Evolutionary conservation across 1,284 basidiomycete species (phyloP), one percentile per base, ranked within the genome.

Genomic region (Fomes fomentarius): DNA sequence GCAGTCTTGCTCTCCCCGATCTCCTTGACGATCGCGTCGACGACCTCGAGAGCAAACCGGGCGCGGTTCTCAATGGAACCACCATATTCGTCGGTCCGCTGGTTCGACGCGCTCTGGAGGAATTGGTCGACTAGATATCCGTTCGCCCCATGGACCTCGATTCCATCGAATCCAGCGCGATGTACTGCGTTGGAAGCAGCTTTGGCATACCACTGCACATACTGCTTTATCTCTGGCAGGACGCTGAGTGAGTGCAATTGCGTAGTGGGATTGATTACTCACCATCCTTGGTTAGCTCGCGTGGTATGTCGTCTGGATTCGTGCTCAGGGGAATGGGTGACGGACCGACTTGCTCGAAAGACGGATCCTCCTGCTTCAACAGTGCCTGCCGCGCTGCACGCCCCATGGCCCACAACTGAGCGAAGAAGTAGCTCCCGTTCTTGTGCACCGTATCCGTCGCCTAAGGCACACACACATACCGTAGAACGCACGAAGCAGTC

Each of bases 11-110:
- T 65, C 21, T 65, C 34, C 1, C 77, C 78, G 17, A 80, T 60
- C 0, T 68, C 70, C 8, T 72, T 64, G 6, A 65, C 70, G 0
- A 77, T 57, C 2, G 76, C 76, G 25, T 79, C 74, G 2, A 81
- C 66, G n/a, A 83, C 72, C 60, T 73, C 71, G 60, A 81, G 69
- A 2, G 71, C 58, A 50, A 85, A 84, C 14, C 76, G 68, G 3
- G 69, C 59, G 25, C 83, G 71, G 62, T 82, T 82, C 65, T 80
- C 78, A 19, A 80, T 51, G 6, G 71, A 71, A 4, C 83, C 83
- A n/a, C 83, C 83, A 63, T 82, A 87, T 35, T 74, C 69, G 66
- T 85, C 84, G 11, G 76, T 79, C 28, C 82, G 76, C 30, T 76
- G 69, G 70, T 84, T 84, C 40, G 73, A 58, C 0, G 63, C 62